These are phyloP conservation scores for Tetrastigma voinierianum DNA, from an alignment of 164 flowering plant genomes.

Conservation along the genomic window DNA sequence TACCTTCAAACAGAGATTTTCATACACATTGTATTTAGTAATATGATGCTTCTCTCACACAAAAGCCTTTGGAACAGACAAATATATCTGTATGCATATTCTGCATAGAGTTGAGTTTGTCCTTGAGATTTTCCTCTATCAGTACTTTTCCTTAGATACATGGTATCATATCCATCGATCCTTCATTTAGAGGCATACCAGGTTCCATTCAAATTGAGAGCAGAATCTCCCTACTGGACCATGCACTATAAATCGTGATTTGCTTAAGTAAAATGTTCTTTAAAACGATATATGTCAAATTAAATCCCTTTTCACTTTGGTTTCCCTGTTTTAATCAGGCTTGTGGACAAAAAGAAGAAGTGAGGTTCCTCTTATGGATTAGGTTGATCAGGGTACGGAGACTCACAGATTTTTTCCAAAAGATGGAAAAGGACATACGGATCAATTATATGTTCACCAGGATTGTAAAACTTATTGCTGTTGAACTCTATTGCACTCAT, in stretches of 20 bases:
- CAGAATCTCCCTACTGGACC: too few relatives aligned
- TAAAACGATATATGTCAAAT: too few relatives aligned
- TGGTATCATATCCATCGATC: not conserved
- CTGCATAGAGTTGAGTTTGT: not conserved
- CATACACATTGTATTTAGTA: not conserved
- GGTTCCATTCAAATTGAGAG: too few relatives aligned
- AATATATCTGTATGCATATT: not conserved
- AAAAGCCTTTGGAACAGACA: not conserved
- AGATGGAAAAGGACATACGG: slow-evolving; percentile 67
- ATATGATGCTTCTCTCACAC: not conserved
- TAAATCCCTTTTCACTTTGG: not conserved
- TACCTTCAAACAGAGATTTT: not conserved
- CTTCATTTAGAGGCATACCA: too few relatives aligned
- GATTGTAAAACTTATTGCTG: slow-evolving; percentile 60
- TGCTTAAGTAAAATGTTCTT: too few relatives aligned
- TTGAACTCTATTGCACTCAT: slow-evolving; percentile 76
- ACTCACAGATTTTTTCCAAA: slow-evolving; percentile 48
- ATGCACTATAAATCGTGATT: too few relatives aligned
- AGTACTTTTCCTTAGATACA: not conserved
- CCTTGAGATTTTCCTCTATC: not conserved
- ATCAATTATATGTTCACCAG: slow-evolving; percentile 68
- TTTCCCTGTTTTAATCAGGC: slow-evolving; percentile 30
- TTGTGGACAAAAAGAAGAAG: slow-evolving; percentile 49
- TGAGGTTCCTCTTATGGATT: slow-evolving; percentile 67
- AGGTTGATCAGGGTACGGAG: slow-evolving; percentile 51